phyloP scores from a whole-genome alignment of 768 basidiomycete species.

The Peribolospora kevripleyi region DNA sequence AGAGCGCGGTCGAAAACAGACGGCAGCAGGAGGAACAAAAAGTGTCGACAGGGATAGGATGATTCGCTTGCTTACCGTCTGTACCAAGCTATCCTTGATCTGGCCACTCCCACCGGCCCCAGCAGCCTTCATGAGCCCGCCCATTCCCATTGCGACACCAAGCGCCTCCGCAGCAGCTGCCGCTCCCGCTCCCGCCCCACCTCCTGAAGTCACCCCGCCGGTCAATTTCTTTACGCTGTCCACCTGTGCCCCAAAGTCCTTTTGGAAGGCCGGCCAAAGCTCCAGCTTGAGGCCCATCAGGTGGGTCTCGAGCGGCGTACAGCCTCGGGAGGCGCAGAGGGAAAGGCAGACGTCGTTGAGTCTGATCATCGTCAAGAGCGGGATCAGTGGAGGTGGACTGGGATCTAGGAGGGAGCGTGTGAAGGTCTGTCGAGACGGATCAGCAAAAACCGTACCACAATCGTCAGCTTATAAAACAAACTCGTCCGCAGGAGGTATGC shows the following conservation, averaged over 20 bases:
- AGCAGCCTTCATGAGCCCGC: constrained; percentile 38
- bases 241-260: constrained; percentile 56
- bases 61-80: constrained; percentile 27
- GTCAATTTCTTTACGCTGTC: constrained; percentile 61
- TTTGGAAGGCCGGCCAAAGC: constrained; percentile 88
- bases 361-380: constrained; percentile 74
- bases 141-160: constrained; percentile 54
- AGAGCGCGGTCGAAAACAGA: no score
- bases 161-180: constrained; percentile 45
- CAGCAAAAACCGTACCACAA: background rate
- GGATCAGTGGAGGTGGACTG: constrained; percentile 37
- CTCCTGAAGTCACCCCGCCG: constrained; percentile 43
- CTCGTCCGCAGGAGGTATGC: background rate
- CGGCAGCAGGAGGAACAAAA: background rate
- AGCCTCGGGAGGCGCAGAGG: constrained; percentile 27
- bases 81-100: constrained; percentile 45
- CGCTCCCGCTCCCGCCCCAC: background rate
- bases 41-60: background rate
- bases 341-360: constrained; percentile 52
- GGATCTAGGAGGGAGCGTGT: constrained; percentile 44
- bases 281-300: constrained; percentile 55
- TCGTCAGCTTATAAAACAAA: background rate
- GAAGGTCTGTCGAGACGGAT: constrained; percentile 31
- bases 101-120: constrained; percentile 2
- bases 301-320: constrained; percentile 55